Evolutionary conservation across 2,329 filamentous ascomycete species (phyloP), one percentile per base, ranked within the genome.

Genomic region (Diaporthe amygdali): DNA sequence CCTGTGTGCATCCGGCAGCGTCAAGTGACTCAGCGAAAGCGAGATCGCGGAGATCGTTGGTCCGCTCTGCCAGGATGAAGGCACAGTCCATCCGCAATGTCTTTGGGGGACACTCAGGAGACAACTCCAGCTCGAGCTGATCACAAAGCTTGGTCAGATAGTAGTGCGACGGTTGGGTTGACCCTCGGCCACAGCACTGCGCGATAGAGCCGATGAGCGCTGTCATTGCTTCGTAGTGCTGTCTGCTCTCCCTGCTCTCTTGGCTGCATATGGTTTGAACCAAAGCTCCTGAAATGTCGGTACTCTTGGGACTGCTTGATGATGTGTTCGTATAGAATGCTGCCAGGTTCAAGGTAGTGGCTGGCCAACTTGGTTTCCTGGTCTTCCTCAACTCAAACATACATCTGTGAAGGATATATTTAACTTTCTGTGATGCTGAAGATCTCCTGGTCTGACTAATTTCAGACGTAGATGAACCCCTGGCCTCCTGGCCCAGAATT

Each of bases 21-120:
- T 71, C 70, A 5, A 88, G 78, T 37, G 78, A 82, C 74, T 90
- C 88, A 3, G 87, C 88, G 74, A 87, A 88, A 12, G 84, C 84
- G 49, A 89, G 82, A 74, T 90, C 87, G 32, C 84, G 80, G 8
- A 89, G 78, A 74, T 88, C 85, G 68, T 84, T 85, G 17, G 86
- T 89, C 67, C 84, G 82, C 71, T 87, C 85, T 1, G 88, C 87
- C 34, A 89, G 77, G 37, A 84, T 76, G 74, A 89, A 88, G 0
- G 87, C 87, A 1, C 83, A 82, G 37, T 88, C 86, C 3, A 80
- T 78, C 37, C 81, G 81, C 41, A 89, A 77, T 25, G 79, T 81
- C 37, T 77, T 74, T 7, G 84, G 73, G 30, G 82, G 77, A 68
- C 77, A 78, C 12, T 73, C 73, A 4, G 79, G 76, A 6, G 84